Percentiles rank a stretch among this genome's conserved stretches.
These are phyloP conservation scores for Flaveria brownii DNA, from an alignment of 129 eudicot species.

Conservation along the genomic window DNA sequence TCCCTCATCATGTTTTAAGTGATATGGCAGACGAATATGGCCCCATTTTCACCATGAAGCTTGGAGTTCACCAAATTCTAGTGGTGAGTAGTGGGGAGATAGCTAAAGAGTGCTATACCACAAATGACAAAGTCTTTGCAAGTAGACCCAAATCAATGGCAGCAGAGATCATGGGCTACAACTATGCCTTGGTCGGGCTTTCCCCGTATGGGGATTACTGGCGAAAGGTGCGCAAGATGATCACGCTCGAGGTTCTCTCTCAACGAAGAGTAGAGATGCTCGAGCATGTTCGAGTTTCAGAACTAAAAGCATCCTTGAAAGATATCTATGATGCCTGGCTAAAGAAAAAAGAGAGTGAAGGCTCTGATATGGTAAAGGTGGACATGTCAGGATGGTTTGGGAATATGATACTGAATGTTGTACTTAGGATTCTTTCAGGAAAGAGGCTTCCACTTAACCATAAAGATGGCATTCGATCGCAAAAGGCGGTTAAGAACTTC, in stretches of 20 bases:
- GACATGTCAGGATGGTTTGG: constrained; percentile 33
- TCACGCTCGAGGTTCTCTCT: constrained; percentile 27
- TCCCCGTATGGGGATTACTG: constrained; percentile 40
- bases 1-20: constrained; percentile 32
- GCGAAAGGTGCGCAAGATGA: constrained; percentile 35
- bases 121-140: constrained; percentile 29
- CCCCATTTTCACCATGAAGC: constrained; percentile 36
- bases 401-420: not conserved
- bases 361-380: constrained; percentile 9
- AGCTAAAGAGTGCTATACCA: constrained; percentile 29
- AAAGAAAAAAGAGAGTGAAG: not conserved
- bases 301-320: constrained; percentile 21
- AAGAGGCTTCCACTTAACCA: constrained; percentile 9
- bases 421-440: constrained; percentile 21
- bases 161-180: constrained; percentile 34
- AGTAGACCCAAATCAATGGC: constrained; percentile 25
- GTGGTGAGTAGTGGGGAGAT: constrained; percentile 28
- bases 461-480: not conserved
- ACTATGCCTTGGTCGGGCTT: constrained; percentile 27
- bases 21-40: constrained; percentile 36
- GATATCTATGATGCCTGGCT: constrained; percentile 21
- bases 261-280: constrained; percentile 18
- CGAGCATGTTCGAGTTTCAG: constrained; percentile 21
- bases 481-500: not conserved
- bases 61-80: constrained; percentile 28